Percentiles rank a stretch among this genome's conserved stretches.
Evolutionary conservation across 805 yeast species (phyloP).

Genomic region (Candida awuae): DNA sequence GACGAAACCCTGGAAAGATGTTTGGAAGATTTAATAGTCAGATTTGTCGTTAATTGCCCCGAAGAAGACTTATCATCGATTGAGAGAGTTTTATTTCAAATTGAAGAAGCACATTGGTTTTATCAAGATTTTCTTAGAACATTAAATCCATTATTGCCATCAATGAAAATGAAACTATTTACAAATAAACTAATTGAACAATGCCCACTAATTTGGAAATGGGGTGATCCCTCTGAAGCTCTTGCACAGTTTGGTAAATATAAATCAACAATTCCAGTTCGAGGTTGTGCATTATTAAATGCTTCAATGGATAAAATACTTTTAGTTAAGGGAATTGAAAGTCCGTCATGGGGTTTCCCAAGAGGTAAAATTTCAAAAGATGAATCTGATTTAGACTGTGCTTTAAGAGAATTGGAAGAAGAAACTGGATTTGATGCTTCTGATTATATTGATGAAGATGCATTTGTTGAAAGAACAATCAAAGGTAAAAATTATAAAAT

Average conservation of each 20-base stretch:
- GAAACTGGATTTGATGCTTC: constrained; percentile 88
- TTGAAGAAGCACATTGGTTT: constrained; percentile 98
- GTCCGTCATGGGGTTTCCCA: constrained; percentile 87
- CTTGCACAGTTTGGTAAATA: constrained; percentile 72
- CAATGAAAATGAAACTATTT: constrained; percentile 68
- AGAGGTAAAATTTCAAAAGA: constrained; percentile 93
- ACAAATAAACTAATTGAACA: constrained; percentile 57
- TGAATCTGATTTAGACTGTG: constrained; percentile 83
- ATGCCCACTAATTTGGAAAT: constrained; percentile 74
- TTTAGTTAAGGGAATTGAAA: constrained; percentile 77
- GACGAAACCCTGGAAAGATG: constrained; percentile 64
- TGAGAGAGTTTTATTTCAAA: constrained; percentile 81
- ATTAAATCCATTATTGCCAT: constrained; percentile 67
- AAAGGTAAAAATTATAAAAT: constrained; percentile 81
- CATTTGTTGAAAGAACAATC: constrained; percentile 73
- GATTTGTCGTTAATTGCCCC: constrained; percentile 89
- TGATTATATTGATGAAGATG: constrained; percentile 57
- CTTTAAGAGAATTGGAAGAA: constrained; percentile 83
- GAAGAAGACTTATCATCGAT: constrained; percentile 78
- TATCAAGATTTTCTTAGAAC: constrained; percentile 76
- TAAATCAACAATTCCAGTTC: constrained; percentile 85
- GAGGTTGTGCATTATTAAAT: constrained; percentile 90
- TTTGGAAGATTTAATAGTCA: constrained; percentile 76
- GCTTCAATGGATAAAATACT: constrained; percentile 59
- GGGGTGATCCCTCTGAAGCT: constrained; percentile 79